Base-by-base conservation (phyloP, 192 early-diverging fungal species). In the Coemansia sp. region DNA sequence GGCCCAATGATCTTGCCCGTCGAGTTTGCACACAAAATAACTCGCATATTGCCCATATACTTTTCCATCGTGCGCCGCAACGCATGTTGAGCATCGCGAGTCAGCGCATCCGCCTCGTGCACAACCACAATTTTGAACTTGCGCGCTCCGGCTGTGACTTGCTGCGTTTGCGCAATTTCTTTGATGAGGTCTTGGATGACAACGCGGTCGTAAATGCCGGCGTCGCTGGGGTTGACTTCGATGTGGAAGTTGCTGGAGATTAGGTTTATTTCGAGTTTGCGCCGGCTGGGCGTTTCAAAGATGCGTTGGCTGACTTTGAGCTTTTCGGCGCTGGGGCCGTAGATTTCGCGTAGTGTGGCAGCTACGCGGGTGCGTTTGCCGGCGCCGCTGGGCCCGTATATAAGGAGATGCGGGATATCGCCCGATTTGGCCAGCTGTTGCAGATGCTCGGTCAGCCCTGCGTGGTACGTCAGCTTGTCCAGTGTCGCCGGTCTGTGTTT, bases 361-460 rank as follows among this genome's bases (percentile, higher is more conserved):
- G 88, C 84, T 37, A 99, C 90, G 19, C 97, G 84, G 39, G 97
- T 99, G 65, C 96, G 95, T 83, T 98, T 98, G 18, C 97, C 97
- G 0, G 94, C 92, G 20, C 97, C 97, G 2, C 92, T 85, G 3
- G 97, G 97, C 7, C 97, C 97, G 78, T 96, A 98, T 24, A 99
- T 85, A 1, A 99, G 84, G 68, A 96, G 71, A 59, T 99, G 97
- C 27, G 97, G 97, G 48, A 99, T 88, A 73, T 97, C 93, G n/a
- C 81, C 85, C 5, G 87, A 87, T 27, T 68, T 55, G 73, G 92
- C 92, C 76, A 95, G 83, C 61, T 85, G 86, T 54, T 84, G 85
- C 24, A 96, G 83, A 59, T 92, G 89, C 9, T 65, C 66, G 6
- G 89, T 89, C 43, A 98, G 84, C 24, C 84, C 85, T n/a, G 61